A percentile compares a stretch with the other conserved stretches of the same genome.
Evolutionary conservation across 2,329 filamentous ascomycete species (phyloP).

Genomic region (Pyrenochaeta sp.): DNA sequence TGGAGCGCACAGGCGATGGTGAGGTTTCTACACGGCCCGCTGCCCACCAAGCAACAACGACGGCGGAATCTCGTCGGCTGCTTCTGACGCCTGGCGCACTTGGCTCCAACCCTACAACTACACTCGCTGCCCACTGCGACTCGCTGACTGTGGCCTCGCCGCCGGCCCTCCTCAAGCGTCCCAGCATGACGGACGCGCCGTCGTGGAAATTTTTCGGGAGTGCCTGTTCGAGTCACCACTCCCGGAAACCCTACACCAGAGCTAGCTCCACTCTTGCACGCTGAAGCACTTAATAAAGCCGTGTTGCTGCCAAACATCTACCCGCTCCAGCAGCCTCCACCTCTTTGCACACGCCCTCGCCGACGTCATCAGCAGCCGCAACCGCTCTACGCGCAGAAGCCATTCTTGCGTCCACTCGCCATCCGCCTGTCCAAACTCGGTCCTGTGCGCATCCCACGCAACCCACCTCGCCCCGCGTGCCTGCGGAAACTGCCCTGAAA

Average conservation of each 20-base stretch:
- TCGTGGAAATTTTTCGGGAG: slow-evolving; percentile 32
- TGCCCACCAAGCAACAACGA: slow-evolving; percentile 15
- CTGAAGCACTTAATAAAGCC: slow-evolving; percentile 40
- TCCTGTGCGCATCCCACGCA: slow-evolving; percentile 35
- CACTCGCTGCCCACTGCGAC: slow-evolving; percentile 11
- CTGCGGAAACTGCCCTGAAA: slow-evolving; percentile 33
- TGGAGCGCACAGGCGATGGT: slow-evolving; percentile 21
- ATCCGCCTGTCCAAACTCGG: slow-evolving; percentile 19
- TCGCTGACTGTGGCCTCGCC: slow-evolving; percentile 17
- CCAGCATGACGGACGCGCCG: slow-evolving; percentile 26
- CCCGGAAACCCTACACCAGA: slow-evolving; percentile 20
- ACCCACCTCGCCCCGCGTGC: slow-evolving; percentile 30
- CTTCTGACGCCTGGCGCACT: slow-evolving; percentile 13
- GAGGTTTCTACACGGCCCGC: slow-evolving; percentile 13
- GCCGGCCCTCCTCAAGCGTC: slow-evolving; percentile 23
- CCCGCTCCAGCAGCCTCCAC: slow-evolving; percentile 9
- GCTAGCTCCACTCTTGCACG: slow-evolving; percentile 37
- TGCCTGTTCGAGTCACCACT: slow-evolving; percentile 38
- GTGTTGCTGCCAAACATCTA: slow-evolving; percentile 19
- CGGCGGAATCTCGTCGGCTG: slow-evolving; percentile 16
- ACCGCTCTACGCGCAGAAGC: slow-evolving; percentile 38
- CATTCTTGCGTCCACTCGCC: slow-evolving; percentile 27
- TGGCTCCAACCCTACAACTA: slow-evolving; percentile 4
- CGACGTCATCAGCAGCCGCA: slow-evolving; percentile 25
- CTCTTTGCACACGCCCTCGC: slow-evolving; percentile 11